Base-by-base conservation (phyloP, 441 rosid species). In the Croton laevigatus region DNA sequence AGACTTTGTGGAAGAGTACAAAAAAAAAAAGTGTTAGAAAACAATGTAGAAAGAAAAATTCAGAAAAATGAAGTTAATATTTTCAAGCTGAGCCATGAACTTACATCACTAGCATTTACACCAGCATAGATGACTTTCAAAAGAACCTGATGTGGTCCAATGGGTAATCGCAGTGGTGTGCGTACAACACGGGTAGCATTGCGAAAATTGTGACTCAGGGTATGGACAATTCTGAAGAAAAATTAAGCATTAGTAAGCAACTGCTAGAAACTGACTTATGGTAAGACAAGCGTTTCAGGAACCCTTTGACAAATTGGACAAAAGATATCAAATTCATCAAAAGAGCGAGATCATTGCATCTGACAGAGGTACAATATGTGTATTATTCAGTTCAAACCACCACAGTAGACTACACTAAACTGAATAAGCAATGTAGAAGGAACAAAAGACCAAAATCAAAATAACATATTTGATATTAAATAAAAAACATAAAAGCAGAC, bases 41-140 rank as follows among this genome's bases (percentile, higher is more conserved):
- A 42, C 1, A 23, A 36, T 12, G 42, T 17, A 73, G 13, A 53
- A 27, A 42, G 42, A 20, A 3, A 32, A 53, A 3, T 17, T 0
- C 61, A 68, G 23, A 59, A 8, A 59, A 55, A 9, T 73, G 59
- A 72, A 66, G 40, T 16, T 49, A 42, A 49, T 54, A 6, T 51
- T 58, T 62, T 75, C 71, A 68, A 49, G 73, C 69, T 65, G 73
- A 76, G 20, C 17, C 22, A 53, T 20, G 49, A 79, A 87, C 98
- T 91, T 93, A 95, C 99, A 86, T 95, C 99, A 81, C 99, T 95
- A 22, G 99, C 98, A 80, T 95, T 95, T 68, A 95, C 98, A 73
- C 99, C 99, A 67, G 94, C 97, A 79, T 89, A 93, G 37, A 95
- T 65, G 74, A 95, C 83, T 81, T 95, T 95, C 75, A 95, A 69